Percentiles rank a stretch among this genome's conserved stretches.
phyloP scores from a whole-genome alignment of 257 asterid genomes.

The Perilla frutescens region DNA sequence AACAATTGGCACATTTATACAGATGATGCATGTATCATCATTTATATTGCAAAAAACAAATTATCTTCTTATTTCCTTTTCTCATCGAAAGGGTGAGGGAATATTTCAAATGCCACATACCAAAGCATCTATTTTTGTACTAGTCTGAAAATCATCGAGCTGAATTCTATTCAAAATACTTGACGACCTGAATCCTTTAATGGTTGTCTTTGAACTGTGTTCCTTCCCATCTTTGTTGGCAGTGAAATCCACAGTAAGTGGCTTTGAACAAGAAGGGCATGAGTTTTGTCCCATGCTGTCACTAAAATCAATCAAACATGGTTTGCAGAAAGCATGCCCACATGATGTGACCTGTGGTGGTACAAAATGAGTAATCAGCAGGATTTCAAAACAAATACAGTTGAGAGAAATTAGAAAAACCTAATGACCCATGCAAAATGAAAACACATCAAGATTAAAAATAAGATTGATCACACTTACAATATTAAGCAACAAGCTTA shows the following conservation, averaged over 20 bases:
- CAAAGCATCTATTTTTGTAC: conserved; percentile 96
- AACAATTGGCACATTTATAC: background rate
- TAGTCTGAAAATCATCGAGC: conserved; percentile 77
- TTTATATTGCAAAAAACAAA: conserved; percentile 14
- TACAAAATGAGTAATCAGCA: conserved; percentile 25
- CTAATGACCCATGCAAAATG: background rate
- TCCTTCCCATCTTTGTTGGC: conserved; percentile 53
- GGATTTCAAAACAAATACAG: background rate
- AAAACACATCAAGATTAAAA: background rate
- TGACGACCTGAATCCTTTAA: conserved; percentile 76
- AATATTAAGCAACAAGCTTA: conserved; percentile 8
- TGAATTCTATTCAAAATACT: conserved; percentile 86
- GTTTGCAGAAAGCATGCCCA: conserved; percentile 81
- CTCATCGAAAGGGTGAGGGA: background rate
- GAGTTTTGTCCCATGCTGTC: conserved; percentile 70
- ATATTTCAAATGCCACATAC: conserved; percentile 49
- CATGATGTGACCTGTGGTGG: conserved; percentile 80
- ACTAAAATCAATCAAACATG: conserved; percentile 79
- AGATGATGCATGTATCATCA: background rate
- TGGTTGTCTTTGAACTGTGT: conserved; percentile 54
- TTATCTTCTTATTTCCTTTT: background rate
- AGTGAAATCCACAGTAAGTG: conserved; percentile 88
- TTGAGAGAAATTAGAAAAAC: background rate
- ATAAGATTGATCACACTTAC: background rate
- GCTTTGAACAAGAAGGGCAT: conserved; percentile 92